These are phyloP conservation scores for Aspergillus quadrilineatus DNA, from an alignment of 2,329 filamentous ascomycete genomes.

Conservation along the genomic window DNA sequence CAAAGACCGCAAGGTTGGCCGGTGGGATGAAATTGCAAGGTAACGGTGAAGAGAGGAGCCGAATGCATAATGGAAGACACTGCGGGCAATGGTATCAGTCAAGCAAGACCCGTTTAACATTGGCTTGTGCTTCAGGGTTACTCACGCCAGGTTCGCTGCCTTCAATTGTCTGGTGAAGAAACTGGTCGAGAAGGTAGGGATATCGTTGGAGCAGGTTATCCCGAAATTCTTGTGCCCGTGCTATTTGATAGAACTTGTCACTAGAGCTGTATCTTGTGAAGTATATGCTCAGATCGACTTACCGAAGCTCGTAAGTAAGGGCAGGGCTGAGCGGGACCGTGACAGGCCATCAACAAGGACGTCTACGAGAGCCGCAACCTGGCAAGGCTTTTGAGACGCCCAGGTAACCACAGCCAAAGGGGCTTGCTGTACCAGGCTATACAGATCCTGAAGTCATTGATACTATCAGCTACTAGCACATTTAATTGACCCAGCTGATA, in stretches of 20 bases:
- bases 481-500: not conserved
- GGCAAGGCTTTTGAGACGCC: slow-evolving; percentile 51
- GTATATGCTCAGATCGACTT: slow-evolving; percentile 1
- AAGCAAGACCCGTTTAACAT: not conserved
- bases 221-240: slow-evolving; percentile 28
- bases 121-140: not conserved
- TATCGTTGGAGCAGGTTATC: slow-evolving; percentile 35
- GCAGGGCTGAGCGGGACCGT: slow-evolving; percentile 52
- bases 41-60: slow-evolving; percentile 37
- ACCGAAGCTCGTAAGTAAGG: slow-evolving; percentile 53
- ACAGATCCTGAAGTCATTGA: slow-evolving; percentile 28
- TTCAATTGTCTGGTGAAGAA: slow-evolving; percentile 33
- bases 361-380: slow-evolving; percentile 46
- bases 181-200: slow-evolving; percentile 35
- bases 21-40: slow-evolving; percentile 31
- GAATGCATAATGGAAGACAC: slow-evolving; percentile 33
- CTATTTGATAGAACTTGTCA: slow-evolving; percentile 24
- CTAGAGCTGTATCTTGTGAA: slow-evolving; percentile 2
- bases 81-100: slow-evolving; percentile 14
- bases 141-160: slow-evolving; percentile 32
- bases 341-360: slow-evolving; percentile 51
- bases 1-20: slow-evolving; percentile 33
- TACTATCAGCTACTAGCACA: slow-evolving; percentile 11
- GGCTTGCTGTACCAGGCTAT: slow-evolving; percentile 28
- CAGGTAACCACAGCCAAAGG: slow-evolving; percentile 45